Base-by-base conservation (phyloP, 2,329 filamentous ascomycete species). In the Penicillium sp. region DNA sequence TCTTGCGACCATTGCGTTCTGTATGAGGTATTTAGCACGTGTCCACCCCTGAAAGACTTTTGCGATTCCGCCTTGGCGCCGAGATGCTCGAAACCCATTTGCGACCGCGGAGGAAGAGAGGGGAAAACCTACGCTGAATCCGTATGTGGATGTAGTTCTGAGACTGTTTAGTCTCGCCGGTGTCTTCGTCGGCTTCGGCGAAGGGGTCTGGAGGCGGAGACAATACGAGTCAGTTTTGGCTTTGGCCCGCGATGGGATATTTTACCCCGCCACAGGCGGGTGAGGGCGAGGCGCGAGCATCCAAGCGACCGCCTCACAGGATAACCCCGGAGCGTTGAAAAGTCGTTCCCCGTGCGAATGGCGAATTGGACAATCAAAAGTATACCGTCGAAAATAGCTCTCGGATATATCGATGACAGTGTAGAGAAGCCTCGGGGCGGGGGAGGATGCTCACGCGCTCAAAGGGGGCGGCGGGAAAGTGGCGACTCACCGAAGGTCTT, bases 1-100 rank as follows among this genome's bases (percentile, higher is more conserved):
- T 97, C 84, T 98, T 98, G 76, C 93, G 93, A 84, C 93, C 93
- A 97, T 98, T 98, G 79, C 93, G 93, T 80, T 98, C 91, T 97
- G 73, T 62, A 52, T 49, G 36, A 53, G 5, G 45, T 53, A 47
- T 56, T 66, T 57, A 62, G 57, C 43, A 52, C 47, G 40, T 44
- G 32, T 39, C 43, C 24, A 8, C n/a, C n/a, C 18, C n/a, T 25
- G 29, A 9, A 24, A 24, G 29, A n/a, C 11, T 13, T 7, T 7
- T 5, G 29, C 29, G 18, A 12, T 29, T 43, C 25, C 42, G 43
- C 45, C 34, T 48, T 47, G 42, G 39, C 39, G 47, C 45, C 41
- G 50, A 44, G 34, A 35, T 43, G 39, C 37, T 43, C 35, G 45
- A 32, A 32, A 27, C 48, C 39, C 29, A 32, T 35, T 36, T 24